Percentiles rank a stretch among this genome's conserved stretches.
phyloP scores from a whole-genome alignment of 768 basidiomycete genomes.

The Lentinula edodes region DNA sequence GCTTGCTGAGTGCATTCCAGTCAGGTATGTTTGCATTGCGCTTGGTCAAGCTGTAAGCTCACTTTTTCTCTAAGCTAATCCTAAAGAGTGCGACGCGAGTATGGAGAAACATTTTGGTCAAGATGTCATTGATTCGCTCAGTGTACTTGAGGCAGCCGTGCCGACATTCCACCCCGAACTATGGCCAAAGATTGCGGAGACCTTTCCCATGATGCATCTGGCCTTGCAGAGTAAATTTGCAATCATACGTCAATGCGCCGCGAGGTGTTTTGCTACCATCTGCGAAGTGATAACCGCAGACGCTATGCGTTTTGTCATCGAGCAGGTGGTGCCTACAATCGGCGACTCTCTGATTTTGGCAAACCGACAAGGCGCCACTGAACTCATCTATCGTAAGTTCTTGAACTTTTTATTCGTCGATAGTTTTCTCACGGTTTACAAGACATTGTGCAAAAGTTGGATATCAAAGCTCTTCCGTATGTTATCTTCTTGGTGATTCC shows the following conservation, averaged over 20 bases:
- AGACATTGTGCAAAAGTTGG: constrained; percentile 91
- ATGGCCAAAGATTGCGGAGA: constrained; percentile 58
- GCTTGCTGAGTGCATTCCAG: constrained; percentile 62
- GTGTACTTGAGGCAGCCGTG: constrained; percentile 78
- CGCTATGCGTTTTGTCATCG: constrained; percentile 88
- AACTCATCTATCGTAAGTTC: constrained; percentile 86
- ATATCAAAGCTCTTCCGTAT: constrained; percentile 93
- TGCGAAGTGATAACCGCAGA: constrained; percentile 82
- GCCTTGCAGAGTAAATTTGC: constrained; percentile 85
- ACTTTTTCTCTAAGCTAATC: constrained; percentile 15
- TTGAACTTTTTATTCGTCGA: neutral
- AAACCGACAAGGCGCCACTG: constrained; percentile 86
- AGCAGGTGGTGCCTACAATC: constrained; percentile 74
- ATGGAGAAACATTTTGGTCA: constrained; percentile 78
- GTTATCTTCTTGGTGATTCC: constrained; percentile 97
- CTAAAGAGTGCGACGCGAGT: constrained; percentile 52
- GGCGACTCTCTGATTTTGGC: constrained; percentile 69
- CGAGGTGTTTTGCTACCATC: constrained; percentile 81
- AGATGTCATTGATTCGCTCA: constrained; percentile 88
- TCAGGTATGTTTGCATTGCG: constrained; percentile 42
- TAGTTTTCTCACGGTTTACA: constrained; percentile 12
- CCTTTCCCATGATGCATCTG: constrained; percentile 72
- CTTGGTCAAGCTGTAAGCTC: neutral
- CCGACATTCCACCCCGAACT: constrained; percentile 70
- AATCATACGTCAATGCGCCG: constrained; percentile 84